These are phyloP conservation scores for Phlyctochytrium planicorne DNA, from an alignment of 192 early-diverging fungal genomes.

Conservation along the genomic window DNA sequence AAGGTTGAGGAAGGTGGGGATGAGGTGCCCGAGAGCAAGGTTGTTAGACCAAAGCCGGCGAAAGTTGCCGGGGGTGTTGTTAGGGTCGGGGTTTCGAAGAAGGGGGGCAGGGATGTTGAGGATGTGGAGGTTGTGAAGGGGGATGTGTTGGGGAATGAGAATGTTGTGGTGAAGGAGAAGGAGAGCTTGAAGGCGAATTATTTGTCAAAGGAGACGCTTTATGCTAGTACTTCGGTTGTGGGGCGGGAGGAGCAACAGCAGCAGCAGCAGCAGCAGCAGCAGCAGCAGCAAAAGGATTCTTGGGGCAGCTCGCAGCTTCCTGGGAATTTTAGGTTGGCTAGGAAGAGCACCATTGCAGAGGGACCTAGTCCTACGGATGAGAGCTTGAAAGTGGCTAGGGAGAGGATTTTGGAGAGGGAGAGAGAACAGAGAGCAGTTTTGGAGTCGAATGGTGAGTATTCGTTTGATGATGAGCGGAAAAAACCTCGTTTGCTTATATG, in stretches of 20 bases:
- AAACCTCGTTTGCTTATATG: too few species aligned
- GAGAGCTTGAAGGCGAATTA: constrained; percentile 1
- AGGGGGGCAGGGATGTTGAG: neutral
- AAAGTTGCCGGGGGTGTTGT: too few species aligned
- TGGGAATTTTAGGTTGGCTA: constrained; percentile 46
- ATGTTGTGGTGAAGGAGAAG: neutral
- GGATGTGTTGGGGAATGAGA: neutral
- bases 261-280: constrained; percentile 7
- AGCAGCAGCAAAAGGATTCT: too few species aligned
- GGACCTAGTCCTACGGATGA: constrained; percentile 44
- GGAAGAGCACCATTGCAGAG: constrained; percentile 39
- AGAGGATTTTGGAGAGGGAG: neutral
- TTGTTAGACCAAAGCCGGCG: neutral
- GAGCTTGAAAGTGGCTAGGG: neutral
- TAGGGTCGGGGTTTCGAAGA: neutral
- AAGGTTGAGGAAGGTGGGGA: neutral
- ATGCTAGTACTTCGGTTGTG: neutral
- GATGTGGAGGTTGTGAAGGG: neutral
- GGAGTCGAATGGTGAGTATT: too few species aligned
- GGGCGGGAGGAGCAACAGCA: neutral
- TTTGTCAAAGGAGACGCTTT: constrained; percentile 3
- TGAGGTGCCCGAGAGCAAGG: neutral
- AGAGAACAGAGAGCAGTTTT: too few species aligned
- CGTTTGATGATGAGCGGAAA: too few species aligned
- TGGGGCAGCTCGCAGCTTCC: constrained; percentile 25